Base-by-base conservation (phyloP, 805 yeast species). In the Metschnikowia lochheadii region DNA sequence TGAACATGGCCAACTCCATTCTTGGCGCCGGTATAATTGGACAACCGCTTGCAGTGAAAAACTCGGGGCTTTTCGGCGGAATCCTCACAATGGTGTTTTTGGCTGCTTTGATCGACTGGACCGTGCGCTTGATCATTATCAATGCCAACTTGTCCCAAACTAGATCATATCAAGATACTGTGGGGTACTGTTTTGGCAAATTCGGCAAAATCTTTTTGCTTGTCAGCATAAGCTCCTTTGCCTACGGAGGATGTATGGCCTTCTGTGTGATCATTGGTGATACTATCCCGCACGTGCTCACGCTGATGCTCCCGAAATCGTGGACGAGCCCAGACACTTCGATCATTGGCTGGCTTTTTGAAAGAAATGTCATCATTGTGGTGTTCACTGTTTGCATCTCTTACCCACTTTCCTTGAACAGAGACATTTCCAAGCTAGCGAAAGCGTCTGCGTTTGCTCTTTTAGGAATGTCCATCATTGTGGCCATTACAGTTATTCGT, bases 21-120 rank as follows among this genome's bases (percentile, higher is more conserved):
- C 75, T 92, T 6, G 98, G 98, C 0, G 97, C 98, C 0, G 98
- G 98, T 6, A 88, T 92, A 48, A 89, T 92, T 32, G 96, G 97
- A 1, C 95, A 90, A 56, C 96, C 98, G 1, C 86, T 84, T 56
- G 97, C 97, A 0, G 81, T 91, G 60, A 74, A 78, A 42, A 88
- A 90, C 59, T 78, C 88, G 17, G 98, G 98, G 0, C 65, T 92
- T 3, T 51, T 84, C 0, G 89, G 92, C 0, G 96, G 96, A 3
- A 61, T 84, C 0, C 20, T 89, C 2, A 75, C 83, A 6, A 75
- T 89, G 63, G 60, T 82, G 0, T 59, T 78, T 0, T 68, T 92
- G 49, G 83, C 96, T 0, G 52, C 83, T 1, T 72, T 89, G 14
- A 89, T 90, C 11, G 97, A 92, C 67, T 91, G 97, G 94, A 91